Base-by-base conservation (phyloP, 148 eudicot genomes). In the Fallopia convolvulus region DNA sequence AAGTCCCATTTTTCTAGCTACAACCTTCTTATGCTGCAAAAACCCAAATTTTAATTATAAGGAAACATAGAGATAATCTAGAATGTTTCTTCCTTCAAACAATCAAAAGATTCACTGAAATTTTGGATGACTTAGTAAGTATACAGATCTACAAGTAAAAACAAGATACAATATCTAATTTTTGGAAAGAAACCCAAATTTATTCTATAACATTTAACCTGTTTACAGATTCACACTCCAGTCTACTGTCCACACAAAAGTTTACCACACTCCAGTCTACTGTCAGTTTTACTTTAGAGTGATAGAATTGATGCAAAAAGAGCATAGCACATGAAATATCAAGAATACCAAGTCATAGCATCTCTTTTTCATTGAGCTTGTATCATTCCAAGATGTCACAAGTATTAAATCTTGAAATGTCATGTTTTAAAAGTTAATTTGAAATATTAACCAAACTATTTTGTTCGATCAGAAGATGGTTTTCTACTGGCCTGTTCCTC, bases 1-100 rank as follows among this genome's bases (percentile, higher is more conserved):
- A 6, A 90, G 53, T 80, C 86, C 79, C 92, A 87, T 86, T 7
- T 60, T 41, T 44, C 20, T 66, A 66, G 72, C 41, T 33, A 63
- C 39, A 66, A 2, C 44, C 72, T 36, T 66, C 72, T 66, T 66
- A 33, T 66, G 46, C 72, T 66, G 72, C 42, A 32, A 66, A 66
- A 66, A 32, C 42, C 33, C n/a, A 15, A 12, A 33, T 8, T 55
- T 60, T 4, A 21, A 23, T 23, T 23, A 60, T 23, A 61, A 26
- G 36, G 26, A 26, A 61, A 26, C 8, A 8, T 61, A 10, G 36
- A 60, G 66, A 55, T 55, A 20, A 6, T 20, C 9, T 5, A 55
- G 61, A 26, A 55, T 17, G 56, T 14, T 52, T 52, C 56, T 15
- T 52, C 56, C 3, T 55, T 55, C 61, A 55, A 20, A 6, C 61